A percentile compares a stretch with the other conserved stretches of the same genome.
phyloP scores from a whole-genome alignment of 176 grass and related monocot species.

The Aegilops umbellulata region DNA sequence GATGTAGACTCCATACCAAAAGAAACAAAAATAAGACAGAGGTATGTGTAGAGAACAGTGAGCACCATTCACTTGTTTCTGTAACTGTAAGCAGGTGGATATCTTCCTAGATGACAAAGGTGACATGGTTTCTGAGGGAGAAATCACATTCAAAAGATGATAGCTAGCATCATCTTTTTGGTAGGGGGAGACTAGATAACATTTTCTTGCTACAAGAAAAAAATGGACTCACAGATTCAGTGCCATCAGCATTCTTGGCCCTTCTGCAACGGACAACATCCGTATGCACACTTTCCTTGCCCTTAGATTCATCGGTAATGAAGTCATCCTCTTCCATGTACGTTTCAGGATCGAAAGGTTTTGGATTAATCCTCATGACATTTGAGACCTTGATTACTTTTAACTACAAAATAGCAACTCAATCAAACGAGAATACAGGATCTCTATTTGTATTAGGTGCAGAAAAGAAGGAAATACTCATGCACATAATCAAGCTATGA shows the following conservation, averaged over 20 bases:
- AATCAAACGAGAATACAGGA: not conserved
- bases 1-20: not conserved
- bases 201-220: not conserved
- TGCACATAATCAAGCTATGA: not conserved
- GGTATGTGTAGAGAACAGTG: not conserved
- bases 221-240: conserved; percentile 62
- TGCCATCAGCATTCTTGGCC: conserved; percentile 73
- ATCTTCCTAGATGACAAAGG: conserved; percentile 9
- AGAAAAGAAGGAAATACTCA: not conserved
- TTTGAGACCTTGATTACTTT: conserved; percentile 96
- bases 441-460: not conserved
- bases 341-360: conserved; percentile 82
- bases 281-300: conserved; percentile 64
- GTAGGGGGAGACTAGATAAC: conserved; percentile 8
- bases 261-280: conserved; percentile 91
- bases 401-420: conserved; percentile 61
- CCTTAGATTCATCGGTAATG: conserved; percentile 74
- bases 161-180: not conserved
- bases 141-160: not conserved
- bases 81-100: not conserved
- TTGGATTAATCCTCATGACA: conserved; percentile 85
- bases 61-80: not conserved
- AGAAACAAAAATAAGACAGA: not conserved
- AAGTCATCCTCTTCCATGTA: conserved; percentile 81
- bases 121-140: not conserved